These are phyloP conservation scores for Parachaetomium inaequale DNA, from an alignment of 495 filamentous ascomycete genomes.

Conservation along the genomic window DNA sequence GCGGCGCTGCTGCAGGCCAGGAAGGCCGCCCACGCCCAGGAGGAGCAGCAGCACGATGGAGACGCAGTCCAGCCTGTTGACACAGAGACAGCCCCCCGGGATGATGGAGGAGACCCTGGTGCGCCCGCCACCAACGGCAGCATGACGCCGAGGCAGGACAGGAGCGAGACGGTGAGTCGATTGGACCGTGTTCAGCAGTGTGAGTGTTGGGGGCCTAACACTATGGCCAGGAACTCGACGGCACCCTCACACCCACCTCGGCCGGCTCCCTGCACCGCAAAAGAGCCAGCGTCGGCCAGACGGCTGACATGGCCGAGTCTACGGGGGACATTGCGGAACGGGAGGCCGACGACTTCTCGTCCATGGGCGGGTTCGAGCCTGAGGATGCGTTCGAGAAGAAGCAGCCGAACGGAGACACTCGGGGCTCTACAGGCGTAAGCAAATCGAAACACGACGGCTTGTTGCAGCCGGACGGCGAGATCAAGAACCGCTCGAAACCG, in stretches of 20 bases:
- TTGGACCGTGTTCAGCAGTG: not conserved
- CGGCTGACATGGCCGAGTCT: constrained; percentile 12
- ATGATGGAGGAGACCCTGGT: not conserved
- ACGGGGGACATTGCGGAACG: constrained; percentile 21
- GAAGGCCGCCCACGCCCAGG: not conserved
- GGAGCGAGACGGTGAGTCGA: not conserved
- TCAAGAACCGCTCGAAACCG: not conserved
- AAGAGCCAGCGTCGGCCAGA: not conserved
- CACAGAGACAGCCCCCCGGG: constrained; percentile 1
- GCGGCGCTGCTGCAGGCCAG: constrained; percentile 16
- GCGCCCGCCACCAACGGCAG: not conserved
- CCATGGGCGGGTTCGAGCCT: not conserved
- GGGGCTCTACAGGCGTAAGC: not conserved
- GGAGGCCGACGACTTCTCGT: constrained; percentile 19
- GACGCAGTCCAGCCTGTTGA: constrained; percentile 9
- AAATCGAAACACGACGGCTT: not conserved
- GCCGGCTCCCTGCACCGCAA: not conserved
- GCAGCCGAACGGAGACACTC: not conserved
- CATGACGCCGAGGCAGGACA: not conserved
- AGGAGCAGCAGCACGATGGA: not conserved
- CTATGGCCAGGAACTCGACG: constrained; percentile 2
- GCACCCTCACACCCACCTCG: not conserved
- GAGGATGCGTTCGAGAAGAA: not conserved
- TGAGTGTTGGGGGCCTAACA: too few species aligned
- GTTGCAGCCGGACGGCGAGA: not conserved